Evolutionary conservation across 768 basidiomycete species (phyloP).

Genomic region (Boletus sp.): DNA sequence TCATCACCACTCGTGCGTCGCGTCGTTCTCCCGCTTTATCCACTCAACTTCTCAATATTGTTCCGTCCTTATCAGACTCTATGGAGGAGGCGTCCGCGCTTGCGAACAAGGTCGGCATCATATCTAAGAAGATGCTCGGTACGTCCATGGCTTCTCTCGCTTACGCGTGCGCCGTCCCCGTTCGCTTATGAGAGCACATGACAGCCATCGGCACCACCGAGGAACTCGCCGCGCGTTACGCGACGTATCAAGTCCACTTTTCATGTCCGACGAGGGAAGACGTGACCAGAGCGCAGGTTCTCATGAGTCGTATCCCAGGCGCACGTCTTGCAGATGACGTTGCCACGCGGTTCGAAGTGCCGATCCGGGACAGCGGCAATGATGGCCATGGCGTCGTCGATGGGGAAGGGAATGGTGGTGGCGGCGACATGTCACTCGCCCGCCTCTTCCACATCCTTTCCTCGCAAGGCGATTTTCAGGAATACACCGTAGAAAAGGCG

Average conservation of each 20-base stretch:
- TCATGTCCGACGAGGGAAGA: slow-evolving; percentile 65
- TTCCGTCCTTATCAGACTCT: slow-evolving; percentile 47
- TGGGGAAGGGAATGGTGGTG: not conserved
- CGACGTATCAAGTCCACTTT: slow-evolving; percentile 77
- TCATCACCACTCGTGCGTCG: slow-evolving; percentile 67
- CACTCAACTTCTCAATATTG: not conserved
- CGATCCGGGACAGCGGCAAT: slow-evolving; percentile 34
- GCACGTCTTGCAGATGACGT: slow-evolving; percentile 70
- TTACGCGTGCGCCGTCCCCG: not conserved
- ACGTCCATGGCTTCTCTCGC: slow-evolving; percentile 11
- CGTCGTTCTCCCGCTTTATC: not conserved
- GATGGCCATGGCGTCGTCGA: not conserved
- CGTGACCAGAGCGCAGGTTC: slow-evolving; percentile 49
- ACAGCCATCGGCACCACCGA: slow-evolving; percentile 67
- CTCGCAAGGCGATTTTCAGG: slow-evolving; percentile 50
- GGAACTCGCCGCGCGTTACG: slow-evolving; percentile 62
- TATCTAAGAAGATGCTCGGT: slow-evolving; percentile 72
- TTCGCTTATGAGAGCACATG: not conserved
- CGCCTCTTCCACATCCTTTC: slow-evolving; percentile 58
- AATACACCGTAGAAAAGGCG: slow-evolving; percentile 71
- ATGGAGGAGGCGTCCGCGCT: slow-evolving; percentile 85
- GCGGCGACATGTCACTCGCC: slow-evolving; percentile 45
- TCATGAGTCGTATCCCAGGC: slow-evolving; percentile 64
- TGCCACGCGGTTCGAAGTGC: slow-evolving; percentile 73
- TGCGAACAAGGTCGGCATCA: slow-evolving; percentile 72